These are phyloP conservation scores for Volvariella volvacea DNA, from an alignment of 1,284 basidiomycete species.

Conservation along the genomic window DNA sequence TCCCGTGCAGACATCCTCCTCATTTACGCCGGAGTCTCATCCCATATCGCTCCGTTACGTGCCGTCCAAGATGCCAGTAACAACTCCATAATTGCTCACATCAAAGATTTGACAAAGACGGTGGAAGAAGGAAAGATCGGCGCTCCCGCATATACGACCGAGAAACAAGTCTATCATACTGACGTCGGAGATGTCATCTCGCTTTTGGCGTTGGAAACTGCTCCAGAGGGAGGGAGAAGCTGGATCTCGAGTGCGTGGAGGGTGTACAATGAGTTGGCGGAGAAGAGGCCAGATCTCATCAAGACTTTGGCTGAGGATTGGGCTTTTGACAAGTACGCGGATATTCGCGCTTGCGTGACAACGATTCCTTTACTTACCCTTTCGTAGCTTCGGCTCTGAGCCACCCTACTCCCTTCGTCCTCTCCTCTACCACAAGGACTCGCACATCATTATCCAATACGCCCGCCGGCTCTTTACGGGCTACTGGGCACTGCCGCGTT, in stretches of 20 bases:
- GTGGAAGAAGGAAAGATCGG: conserved; percentile 31
- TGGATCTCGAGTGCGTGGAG: conserved; percentile 34
- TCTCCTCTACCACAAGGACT: conserved; percentile 31
- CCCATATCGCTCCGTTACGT: conserved; percentile 32
- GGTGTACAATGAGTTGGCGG: conserved; percentile 39
- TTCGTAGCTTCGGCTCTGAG: conserved; percentile 30
- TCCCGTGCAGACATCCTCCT: conserved; percentile 25
- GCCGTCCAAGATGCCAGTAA: conserved; percentile 34
- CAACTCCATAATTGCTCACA: conserved; percentile 35
- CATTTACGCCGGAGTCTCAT: conserved; percentile 33
- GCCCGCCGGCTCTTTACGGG: conserved; percentile 39
- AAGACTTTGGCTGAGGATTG: conserved; percentile 32
- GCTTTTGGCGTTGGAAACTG: conserved; percentile 31
- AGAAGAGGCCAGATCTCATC: conserved; percentile 36
- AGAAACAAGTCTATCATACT: conserved; percentile 42
- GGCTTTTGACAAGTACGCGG: conserved; percentile 32
- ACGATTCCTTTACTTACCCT: neutral
- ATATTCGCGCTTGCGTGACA: neutral
- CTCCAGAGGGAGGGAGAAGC: conserved; percentile 35
- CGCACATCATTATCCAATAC: conserved; percentile 37
- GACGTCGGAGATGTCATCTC: conserved; percentile 39
- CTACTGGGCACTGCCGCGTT: conserved; percentile 13
- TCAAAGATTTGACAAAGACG: conserved; percentile 38
- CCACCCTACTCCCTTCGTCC: conserved; percentile 31
- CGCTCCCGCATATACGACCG: conserved; percentile 38